phyloP scores from a whole-genome alignment of 495 filamentous ascomycete species.

The Diplogelasinospora grovesii region DNA sequence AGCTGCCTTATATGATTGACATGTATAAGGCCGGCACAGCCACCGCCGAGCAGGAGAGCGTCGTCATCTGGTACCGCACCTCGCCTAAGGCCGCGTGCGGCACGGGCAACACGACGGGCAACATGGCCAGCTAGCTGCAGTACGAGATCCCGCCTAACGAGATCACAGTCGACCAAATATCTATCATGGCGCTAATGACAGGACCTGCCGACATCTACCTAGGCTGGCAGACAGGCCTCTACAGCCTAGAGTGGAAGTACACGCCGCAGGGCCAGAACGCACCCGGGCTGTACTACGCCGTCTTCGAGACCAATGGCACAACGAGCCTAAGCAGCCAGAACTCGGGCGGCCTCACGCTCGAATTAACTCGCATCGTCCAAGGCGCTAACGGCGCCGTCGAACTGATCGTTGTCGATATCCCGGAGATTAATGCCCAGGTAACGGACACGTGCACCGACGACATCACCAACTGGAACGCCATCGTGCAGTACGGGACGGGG shows the following conservation, averaged over 20 bases:
- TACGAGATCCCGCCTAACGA: conserved; percentile 9
- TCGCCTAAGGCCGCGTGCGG: conserved; percentile 20
- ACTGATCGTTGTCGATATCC: too few relatives aligned
- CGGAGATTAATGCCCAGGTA: background rate
- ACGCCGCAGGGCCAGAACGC: conserved; percentile 21
- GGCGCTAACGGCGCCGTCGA: conserved; percentile 2
- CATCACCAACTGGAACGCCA: conserved; percentile 5
- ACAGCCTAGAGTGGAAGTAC: conserved; percentile 25
- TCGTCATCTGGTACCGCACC: conserved; percentile 56
- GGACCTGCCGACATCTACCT: background rate
- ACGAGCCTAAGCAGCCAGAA: too few relatives aligned
- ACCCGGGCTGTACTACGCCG: conserved; percentile 42
- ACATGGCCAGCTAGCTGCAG: conserved; percentile 12
- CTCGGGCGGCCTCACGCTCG: conserved; percentile 41
- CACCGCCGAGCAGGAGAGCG: conserved; percentile 26
- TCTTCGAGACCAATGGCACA: too few relatives aligned
- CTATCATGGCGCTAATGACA: conserved; percentile 28
- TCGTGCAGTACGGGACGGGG: background rate
- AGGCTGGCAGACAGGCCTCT: conserved; percentile 17
- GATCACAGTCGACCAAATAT: conserved; percentile 32
- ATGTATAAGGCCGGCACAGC: conserved; percentile 45
- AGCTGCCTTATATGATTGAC: conserved; percentile 55
- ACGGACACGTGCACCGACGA: conserved; percentile 1
- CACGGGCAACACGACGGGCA: conserved; percentile 26
- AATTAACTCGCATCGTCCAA: conserved; percentile 39